Percentiles rank a stretch among this genome's conserved stretches.
Conservation (phyloP, 148 eudicot genomes). For the Cornus kousa region DNA sequence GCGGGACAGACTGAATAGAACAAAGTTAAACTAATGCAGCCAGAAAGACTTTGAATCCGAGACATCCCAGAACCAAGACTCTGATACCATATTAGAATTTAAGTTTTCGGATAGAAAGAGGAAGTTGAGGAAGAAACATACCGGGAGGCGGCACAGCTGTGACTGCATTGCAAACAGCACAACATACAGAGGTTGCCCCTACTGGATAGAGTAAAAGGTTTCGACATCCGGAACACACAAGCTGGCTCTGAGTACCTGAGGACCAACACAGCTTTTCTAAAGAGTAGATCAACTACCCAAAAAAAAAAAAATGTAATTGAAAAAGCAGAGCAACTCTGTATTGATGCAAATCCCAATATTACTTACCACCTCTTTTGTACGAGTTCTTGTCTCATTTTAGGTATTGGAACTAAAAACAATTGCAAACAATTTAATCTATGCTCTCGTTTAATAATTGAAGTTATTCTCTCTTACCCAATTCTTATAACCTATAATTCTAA, state of each 20-base stretch:
- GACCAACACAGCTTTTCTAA: conserved; percentile 12
- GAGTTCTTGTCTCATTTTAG: background rate
- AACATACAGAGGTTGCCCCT: conserved; percentile 84
- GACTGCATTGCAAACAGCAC: conserved; percentile 88
- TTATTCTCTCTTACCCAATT: background rate
- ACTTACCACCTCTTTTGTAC: background rate
- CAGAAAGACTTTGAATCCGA: no score
- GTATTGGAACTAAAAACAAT: no score
- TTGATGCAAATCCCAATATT: background rate
- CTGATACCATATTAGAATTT: no score
- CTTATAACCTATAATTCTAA: background rate
- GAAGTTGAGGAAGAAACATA: conserved; percentile 8
- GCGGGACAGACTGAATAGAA: no score
- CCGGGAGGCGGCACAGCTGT: conserved; percentile 82
- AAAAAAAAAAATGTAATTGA: background rate
- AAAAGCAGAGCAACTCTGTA: background rate
- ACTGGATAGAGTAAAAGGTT: conserved; percentile 76
- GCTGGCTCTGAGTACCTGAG: conserved; percentile 71
- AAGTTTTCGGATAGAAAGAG: background rate
- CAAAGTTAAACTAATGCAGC: no score
- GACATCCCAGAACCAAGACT: no score
- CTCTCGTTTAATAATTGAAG: no score
- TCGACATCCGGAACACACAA: conserved; percentile 82
- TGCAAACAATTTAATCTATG: no score
- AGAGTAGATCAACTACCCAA: background rate